Evolutionary conservation across 352 stramenopile genomes (phyloP), one percentile per base, ranked within the genome.

Genomic region (Phytophthora tentaculata): DNA sequence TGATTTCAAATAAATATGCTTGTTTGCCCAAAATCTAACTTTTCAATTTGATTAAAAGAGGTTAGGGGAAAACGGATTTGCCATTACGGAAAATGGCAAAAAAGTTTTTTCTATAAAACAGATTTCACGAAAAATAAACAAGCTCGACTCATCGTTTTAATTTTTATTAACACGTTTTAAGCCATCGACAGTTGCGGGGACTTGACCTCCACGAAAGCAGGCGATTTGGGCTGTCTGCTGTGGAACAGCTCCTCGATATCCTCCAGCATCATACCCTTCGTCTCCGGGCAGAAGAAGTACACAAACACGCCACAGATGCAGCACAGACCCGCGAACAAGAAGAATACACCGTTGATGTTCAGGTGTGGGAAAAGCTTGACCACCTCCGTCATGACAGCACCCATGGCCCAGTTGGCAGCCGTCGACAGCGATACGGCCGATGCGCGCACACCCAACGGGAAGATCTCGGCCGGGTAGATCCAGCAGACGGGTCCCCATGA

Each of bases 211-310:
- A 69, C 63, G 64, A 68, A 71, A 22, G 52, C 55, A 16, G 69
- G 64, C 41, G 67, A 68, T 41, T 62, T 50, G 20, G 50, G 49
- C 20, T 65, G 32, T 6, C 35, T 43, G 44, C 64, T 61, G 52
- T 76, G 39, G 54, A 90, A 88, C 13, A 90, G 60, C 32, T 61
- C 72, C 54, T 90, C 82, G 23, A 78, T 88, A 49, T 88, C 80
- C 59, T 90, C 81, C 14, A 90, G 65, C 20, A 88, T 26, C 20
- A 88, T 71, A 3, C 72, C 64, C n/a, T 72, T 83, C 10, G 81
- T 87, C 71, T 89, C 81, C 0, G 68, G 77, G 13, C 79, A 89
- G 43, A 80, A 41, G 58, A 69, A 76, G 55, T 76, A 82, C 47
- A 86, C 77, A 24, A 88, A 80, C 19, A 78, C 69, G 9, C 72